phyloP scores from a whole-genome alignment of 805 yeast species.

The Nakazawaea ishiwadae region DNA sequence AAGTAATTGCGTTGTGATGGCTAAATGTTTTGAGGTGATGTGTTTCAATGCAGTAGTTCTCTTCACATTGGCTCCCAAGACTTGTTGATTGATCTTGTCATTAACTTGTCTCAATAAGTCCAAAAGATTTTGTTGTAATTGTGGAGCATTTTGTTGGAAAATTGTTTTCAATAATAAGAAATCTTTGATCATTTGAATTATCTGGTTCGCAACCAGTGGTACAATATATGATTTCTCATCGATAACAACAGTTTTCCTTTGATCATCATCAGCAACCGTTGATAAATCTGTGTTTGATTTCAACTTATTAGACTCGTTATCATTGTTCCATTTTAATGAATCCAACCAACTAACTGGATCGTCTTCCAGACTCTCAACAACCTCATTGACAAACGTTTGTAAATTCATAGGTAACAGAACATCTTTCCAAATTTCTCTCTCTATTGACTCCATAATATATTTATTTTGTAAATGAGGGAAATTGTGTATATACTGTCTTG shows the following conservation, averaged over 20 bases:
- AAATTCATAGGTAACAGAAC: conserved; percentile 44
- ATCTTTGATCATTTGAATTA: conserved; percentile 40
- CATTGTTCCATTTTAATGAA: conserved; percentile 22
- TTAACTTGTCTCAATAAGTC: conserved; percentile 50
- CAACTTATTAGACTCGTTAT: conserved; percentile 6
- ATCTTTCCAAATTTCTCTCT: conserved; percentile 79
- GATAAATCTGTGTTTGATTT: conserved; percentile 24
- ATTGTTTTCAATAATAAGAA: conserved; percentile 52
- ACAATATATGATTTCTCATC: conserved; percentile 55
- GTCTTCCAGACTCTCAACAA: conserved; percentile 40
- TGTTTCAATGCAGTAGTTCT: conserved; percentile 69
- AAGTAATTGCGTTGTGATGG: conserved; percentile 63
- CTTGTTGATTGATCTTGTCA: conserved; percentile 50
- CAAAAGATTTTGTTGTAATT: conserved; percentile 37
- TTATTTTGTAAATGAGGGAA: conserved; percentile 50
- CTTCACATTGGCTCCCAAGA: conserved; percentile 73
- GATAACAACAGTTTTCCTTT: conserved; percentile 33
- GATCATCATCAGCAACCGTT: conserved; percentile 29
- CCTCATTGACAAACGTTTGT: conserved; percentile 46
- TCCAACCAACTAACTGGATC: conserved; percentile 48
- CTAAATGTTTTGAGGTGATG: conserved; percentile 67
- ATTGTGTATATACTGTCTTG: conserved; percentile 51
- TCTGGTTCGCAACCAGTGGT: conserved; percentile 40
- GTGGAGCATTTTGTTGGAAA: conserved; percentile 41
- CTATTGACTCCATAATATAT: conserved; percentile 44